Conservation (phyloP, 2,329 filamentous ascomycete species). For the Xylaria sp. region DNA sequence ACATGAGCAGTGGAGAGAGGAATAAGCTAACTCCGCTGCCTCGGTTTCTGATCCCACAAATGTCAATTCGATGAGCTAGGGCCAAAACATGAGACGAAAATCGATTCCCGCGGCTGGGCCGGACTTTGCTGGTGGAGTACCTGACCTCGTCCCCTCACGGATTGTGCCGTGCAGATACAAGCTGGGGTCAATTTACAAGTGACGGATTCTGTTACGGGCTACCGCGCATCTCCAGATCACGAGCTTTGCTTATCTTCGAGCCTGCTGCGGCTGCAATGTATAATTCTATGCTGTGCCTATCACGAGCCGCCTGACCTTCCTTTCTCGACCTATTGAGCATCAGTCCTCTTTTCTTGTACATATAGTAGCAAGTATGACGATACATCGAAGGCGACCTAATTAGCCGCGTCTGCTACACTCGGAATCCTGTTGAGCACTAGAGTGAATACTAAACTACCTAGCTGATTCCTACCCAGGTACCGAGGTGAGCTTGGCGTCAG, state of each 20-base stretch:
- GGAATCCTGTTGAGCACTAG: conserved; percentile 28
- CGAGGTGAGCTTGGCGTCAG: conserved; percentile 7
- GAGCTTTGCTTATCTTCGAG: conserved; percentile 36
- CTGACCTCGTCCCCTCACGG: conserved; percentile 27
- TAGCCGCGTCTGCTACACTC: conserved; percentile 22
- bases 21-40: background rate
- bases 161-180: conserved; percentile 3
- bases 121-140: conserved; percentile 31
- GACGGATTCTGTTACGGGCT: conserved; percentile 17
- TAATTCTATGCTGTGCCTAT: conserved; percentile 40
- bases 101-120: conserved; percentile 23
- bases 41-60: conserved; percentile 18
- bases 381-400: conserved; percentile 17
- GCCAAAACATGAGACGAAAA: conserved; percentile 25
- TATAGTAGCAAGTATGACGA: background rate
- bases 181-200: conserved; percentile 31
- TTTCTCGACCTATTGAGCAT: conserved; percentile 40
- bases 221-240: conserved; percentile 41
- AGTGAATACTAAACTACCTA: conserved; percentile 17
- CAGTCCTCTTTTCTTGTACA: conserved; percentile 1
- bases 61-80: background rate
- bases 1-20: background rate
- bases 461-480: conserved; percentile 21
- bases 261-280: conserved; percentile 44
- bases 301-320: conserved; percentile 43